phyloP scores from a whole-genome alignment of 1,284 basidiomycete genomes.

The Malassezia nana region DNA sequence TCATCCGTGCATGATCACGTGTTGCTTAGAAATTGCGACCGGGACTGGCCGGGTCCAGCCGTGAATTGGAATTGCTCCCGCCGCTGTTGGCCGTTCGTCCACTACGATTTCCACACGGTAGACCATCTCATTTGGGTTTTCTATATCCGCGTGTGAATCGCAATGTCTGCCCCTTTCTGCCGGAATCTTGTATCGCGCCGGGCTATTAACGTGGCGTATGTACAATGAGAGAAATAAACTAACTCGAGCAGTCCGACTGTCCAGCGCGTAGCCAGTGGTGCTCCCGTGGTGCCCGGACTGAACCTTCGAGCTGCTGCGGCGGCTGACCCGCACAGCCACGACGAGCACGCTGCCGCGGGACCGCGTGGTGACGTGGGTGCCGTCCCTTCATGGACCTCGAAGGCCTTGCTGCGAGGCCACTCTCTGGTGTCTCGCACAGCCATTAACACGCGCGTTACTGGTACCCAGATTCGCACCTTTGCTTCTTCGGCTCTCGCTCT shows the following conservation, averaged over 20 bases:
- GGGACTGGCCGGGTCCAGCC: constrained; percentile 13
- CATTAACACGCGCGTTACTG: constrained; percentile 52
- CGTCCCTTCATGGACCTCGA: constrained; percentile 60
- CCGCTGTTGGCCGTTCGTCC: constrained; percentile 9
- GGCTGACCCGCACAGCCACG: constrained; percentile 55
- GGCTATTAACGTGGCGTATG: constrained; percentile 16
- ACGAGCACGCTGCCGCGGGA: constrained; percentile 51
- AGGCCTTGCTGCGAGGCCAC: constrained; percentile 52
- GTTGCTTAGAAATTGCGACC: constrained; percentile 7
- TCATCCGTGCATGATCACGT: constrained; percentile 1
- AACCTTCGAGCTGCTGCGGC: constrained; percentile 61
- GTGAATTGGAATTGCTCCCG: constrained; percentile 14
- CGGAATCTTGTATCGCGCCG: constrained; percentile 18
- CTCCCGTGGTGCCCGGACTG: constrained; percentile 61
- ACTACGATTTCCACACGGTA: constrained; percentile 14
- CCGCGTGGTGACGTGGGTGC: constrained; percentile 58
- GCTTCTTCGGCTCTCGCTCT: constrained; percentile 35
- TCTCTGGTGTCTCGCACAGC: constrained; percentile 61
- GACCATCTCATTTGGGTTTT: neutral
- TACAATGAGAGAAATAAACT: neutral
- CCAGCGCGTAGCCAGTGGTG: constrained; percentile 63
- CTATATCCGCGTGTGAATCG: constrained; percentile 2
- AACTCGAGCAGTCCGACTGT: constrained; percentile 57
- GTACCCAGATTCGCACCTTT: constrained; percentile 25
- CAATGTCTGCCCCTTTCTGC: constrained; percentile 16